Conservation (phyloP, 768 basidiomycete genomes). For the Panaeolus cyanescens region DNA sequence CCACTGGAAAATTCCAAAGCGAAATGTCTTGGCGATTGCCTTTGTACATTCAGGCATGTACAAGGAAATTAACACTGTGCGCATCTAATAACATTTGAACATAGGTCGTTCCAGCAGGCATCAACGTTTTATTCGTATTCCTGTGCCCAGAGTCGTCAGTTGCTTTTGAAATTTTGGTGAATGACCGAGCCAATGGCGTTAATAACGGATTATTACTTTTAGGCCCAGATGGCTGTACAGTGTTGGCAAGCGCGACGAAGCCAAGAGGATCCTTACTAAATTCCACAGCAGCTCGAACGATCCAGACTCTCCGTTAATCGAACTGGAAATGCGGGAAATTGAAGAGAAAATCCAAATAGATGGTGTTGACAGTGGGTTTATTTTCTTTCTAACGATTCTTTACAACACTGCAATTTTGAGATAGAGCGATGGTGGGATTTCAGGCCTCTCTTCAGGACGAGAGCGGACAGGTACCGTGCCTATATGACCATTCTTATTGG, state of each 20-base stretch:
- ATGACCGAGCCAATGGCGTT: background rate
- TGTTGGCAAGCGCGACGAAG: constrained; percentile 42
- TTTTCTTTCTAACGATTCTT: background rate
- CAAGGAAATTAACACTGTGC: background rate
- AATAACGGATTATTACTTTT: background rate
- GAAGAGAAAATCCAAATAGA: constrained; percentile 50
- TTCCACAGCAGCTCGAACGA: constrained; percentile 50
- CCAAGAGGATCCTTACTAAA: constrained; percentile 45
- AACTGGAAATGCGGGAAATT: constrained; percentile 55
- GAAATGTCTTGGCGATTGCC: constrained; percentile 53
- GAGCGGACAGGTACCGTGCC: constrained; percentile 46
- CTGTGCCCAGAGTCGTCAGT: constrained; percentile 53
- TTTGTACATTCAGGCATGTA: constrained; percentile 46
- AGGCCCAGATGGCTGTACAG: constrained; percentile 58
- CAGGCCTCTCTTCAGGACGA: constrained; percentile 47
- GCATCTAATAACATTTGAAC: background rate
- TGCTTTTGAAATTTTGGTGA: background rate
- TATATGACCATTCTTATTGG: constrained; percentile 55
- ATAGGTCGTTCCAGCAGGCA: constrained; percentile 45
- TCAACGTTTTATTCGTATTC: constrained; percentile 48
- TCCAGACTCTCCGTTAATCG: constrained; percentile 48
- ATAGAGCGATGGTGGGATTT: constrained; percentile 58
- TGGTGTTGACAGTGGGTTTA: constrained; percentile 43
- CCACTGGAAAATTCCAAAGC: constrained; percentile 42
- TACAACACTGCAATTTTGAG: background rate